A percentile compares a stretch with the other conserved stretches of the same genome.
phyloP scores from a whole-genome alignment of 2,329 filamentous ascomycete genomes.

The Bipolaris oryzae region DNA sequence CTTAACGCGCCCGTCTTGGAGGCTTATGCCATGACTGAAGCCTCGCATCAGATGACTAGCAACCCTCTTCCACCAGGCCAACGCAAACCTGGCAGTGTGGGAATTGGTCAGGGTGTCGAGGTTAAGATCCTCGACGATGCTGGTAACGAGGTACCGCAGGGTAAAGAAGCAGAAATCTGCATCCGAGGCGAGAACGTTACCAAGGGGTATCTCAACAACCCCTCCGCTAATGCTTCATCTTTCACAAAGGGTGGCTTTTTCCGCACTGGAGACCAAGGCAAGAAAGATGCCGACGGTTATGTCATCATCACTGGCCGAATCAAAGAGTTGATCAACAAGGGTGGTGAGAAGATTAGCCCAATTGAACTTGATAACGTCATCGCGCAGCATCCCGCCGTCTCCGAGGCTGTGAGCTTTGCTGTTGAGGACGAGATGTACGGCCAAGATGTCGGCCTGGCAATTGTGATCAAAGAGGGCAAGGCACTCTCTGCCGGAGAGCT shows the following conservation, averaged over 20 bases:
- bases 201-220: constrained; percentile 83
- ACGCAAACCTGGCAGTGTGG: constrained; percentile 81
- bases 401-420: constrained; percentile 83
- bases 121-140: constrained; percentile 75
- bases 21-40: constrained; percentile 93
- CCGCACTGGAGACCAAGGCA: constrained; percentile 86
- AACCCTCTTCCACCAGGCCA: constrained; percentile 67
- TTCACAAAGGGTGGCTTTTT: constrained; percentile 82
- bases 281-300: constrained; percentile 79
- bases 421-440: constrained; percentile 83
- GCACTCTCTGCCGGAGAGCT: constrained; percentile 64
- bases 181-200: constrained; percentile 84
- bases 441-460: constrained; percentile 78
- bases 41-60: constrained; percentile 83
- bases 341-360: constrained; percentile 86
- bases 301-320: constrained; percentile 88
- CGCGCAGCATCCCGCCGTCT: constrained; percentile 72
- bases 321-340: constrained; percentile 92
- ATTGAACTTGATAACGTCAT: constrained; percentile 87
- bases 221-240: constrained; percentile 72
- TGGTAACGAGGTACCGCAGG: constrained; percentile 71
- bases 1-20: constrained; percentile 83
- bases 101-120: constrained; percentile 82
- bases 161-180: constrained; percentile 79
- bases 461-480: constrained; percentile 72